phyloP scores from a whole-genome alignment of 495 filamentous ascomycete genomes.

The Hypoxylon cercidicola region DNA sequence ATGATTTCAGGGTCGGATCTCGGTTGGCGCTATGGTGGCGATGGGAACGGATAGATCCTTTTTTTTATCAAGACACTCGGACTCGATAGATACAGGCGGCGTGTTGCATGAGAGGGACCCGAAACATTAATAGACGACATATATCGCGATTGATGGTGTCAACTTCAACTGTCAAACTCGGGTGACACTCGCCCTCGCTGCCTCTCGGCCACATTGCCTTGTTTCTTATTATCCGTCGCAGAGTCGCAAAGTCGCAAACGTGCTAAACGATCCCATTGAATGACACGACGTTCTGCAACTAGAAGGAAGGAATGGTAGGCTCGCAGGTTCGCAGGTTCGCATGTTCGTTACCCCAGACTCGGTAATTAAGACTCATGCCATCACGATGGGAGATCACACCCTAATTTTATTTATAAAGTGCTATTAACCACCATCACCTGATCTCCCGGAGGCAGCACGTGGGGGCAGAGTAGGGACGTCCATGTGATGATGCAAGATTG shows the following conservation, averaged over 20 bases:
- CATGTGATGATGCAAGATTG: slow-evolving; percentile 34
- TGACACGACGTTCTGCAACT: neutral
- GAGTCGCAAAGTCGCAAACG: too few species aligned
- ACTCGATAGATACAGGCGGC: slow-evolving; percentile 23
- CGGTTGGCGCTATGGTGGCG: slow-evolving; percentile 32
- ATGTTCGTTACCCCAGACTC: slow-evolving; percentile 10
- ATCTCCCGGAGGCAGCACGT: slow-evolving; percentile 31
- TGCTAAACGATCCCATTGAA: too few species aligned
- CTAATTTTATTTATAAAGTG: slow-evolving; percentile 32
- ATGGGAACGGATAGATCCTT: slow-evolving; percentile 37
- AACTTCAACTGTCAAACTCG: slow-evolving; percentile 19
- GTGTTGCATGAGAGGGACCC: slow-evolving; percentile 17
- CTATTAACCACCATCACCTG: slow-evolving; percentile 24
- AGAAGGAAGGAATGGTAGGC: too few species aligned
- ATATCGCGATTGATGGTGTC: slow-evolving; percentile 32
- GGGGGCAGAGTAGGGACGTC: slow-evolving; percentile 16
- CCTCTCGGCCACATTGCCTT: neutral
- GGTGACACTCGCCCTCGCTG: slow-evolving; percentile 10
- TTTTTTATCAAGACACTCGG: slow-evolving; percentile 34
- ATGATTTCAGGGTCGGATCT: slow-evolving; percentile 35
- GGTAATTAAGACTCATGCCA: slow-evolving; percentile 19
- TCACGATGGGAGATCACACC: slow-evolving; percentile 12
- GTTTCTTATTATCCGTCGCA: neutral
- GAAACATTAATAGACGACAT: slow-evolving; percentile 37
- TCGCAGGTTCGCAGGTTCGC: neutral